Evolutionary conservation across 106 monocot genomes (phyloP).

Genomic region (Dendrobium nobile): DNA sequence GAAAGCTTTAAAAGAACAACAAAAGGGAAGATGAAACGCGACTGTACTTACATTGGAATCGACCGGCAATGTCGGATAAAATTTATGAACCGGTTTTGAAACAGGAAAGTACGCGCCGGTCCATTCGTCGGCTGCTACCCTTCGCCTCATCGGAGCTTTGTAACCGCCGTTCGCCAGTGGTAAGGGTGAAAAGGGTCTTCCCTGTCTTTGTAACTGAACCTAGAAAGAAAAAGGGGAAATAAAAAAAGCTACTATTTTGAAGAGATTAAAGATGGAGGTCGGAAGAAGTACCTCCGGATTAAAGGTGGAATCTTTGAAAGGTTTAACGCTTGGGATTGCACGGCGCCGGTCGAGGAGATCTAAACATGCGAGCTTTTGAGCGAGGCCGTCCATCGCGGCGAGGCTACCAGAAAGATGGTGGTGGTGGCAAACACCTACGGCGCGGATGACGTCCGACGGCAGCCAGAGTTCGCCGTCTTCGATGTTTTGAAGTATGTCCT

Average conservation of each 20-base stretch:
- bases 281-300: background rate
- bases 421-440: conserved; percentile 11
- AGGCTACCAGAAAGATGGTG: conserved; percentile 20
- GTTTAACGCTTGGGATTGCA: background rate
- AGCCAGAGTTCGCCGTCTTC: conserved; percentile 55
- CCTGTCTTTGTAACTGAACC: background rate
- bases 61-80: background rate
- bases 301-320: conserved; percentile 22
- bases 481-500: conserved; percentile 21
- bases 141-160: background rate
- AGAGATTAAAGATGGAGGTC: background rate
- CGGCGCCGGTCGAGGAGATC: conserved; percentile 7
- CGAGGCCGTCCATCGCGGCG: conserved; percentile 3
- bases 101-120: background rate
- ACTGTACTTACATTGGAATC: background rate
- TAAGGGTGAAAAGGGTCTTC: background rate
- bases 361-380: conserved; percentile 25
- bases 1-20: background rate
- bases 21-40: background rate
- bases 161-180: background rate
- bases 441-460: conserved; percentile 24
- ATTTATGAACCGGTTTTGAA: background rate
- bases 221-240: background rate
- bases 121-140: background rate
- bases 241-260: background rate